Conservation (phyloP, 768 basidiomycete species). For the Collybiopsis luxurians region DNA sequence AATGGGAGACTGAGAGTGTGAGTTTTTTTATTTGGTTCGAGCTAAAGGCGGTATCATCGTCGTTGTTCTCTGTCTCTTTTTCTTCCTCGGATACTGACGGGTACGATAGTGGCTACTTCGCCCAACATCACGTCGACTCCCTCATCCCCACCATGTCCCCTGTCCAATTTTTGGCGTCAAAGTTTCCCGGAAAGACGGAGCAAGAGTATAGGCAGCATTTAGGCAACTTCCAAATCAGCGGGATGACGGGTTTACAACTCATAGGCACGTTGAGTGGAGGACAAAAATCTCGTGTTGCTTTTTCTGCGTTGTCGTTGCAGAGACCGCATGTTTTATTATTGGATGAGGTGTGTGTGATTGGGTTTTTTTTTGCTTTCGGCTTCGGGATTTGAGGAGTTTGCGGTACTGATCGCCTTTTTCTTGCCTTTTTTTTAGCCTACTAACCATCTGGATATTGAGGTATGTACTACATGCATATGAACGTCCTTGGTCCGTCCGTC, state of each 20-base stretch:
- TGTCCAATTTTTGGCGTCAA: constrained; percentile 88
- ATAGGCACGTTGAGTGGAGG: constrained; percentile 94
- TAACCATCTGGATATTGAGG: constrained; percentile 95
- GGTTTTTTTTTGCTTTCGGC: not conserved
- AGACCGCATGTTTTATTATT: constrained; percentile 90
- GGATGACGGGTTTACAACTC: constrained; percentile 88
- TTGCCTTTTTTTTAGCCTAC: no score
- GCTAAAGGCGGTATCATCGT: no score
- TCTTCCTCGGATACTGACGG: constrained; percentile 3
- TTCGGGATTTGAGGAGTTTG: no score
- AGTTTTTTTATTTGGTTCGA: no score
- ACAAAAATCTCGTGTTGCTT: constrained; percentile 95
- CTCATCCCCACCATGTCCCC: constrained; percentile 83
- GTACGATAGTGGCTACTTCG: constrained; percentile 90
- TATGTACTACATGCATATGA: constrained; percentile 21
- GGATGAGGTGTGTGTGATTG: constrained; percentile 70
- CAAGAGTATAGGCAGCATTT: constrained; percentile 96
- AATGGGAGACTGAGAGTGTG: constrained; percentile 92
- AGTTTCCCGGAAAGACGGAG: constrained; percentile 92
- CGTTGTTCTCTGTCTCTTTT: not conserved
- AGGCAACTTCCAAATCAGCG: constrained; percentile 96
- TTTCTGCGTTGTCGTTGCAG: constrained; percentile 81
- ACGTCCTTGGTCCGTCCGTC: no score
- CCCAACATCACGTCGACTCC: constrained; percentile 95
- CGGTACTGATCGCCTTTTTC: no score